Percentiles rank a stretch among this genome's conserved stretches.
These are phyloP conservation scores for Aureobasidium zeae DNA, from an alignment of 2,329 filamentous ascomycete genomes.

Conservation along the genomic window DNA sequence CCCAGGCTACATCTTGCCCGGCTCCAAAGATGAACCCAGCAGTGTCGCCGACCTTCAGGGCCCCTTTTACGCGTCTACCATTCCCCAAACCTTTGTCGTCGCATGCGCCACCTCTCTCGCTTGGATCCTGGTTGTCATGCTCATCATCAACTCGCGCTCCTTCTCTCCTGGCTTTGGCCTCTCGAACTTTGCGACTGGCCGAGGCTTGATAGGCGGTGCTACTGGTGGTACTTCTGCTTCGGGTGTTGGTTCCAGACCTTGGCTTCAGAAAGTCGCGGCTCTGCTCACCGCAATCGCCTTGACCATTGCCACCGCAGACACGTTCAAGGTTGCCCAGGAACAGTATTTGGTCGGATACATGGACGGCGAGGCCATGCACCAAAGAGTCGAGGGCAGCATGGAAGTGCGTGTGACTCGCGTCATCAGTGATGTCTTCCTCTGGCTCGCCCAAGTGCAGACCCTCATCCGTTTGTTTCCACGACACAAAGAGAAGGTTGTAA, in stretches of 20 bases:
- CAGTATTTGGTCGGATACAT: conserved; percentile 75
- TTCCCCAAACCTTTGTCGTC: conserved; percentile 87
- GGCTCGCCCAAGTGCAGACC: conserved; percentile 95
- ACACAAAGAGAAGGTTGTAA: conserved; percentile 94
- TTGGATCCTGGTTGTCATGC: conserved; percentile 87
- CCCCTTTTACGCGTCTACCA: conserved; percentile 88
- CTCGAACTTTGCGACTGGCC: conserved; percentile 48
- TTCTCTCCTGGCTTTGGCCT: conserved; percentile 71
- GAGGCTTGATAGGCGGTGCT: conserved; percentile 77
- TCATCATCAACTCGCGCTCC: conserved; percentile 88
- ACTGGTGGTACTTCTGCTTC: conserved; percentile 57
- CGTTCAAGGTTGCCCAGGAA: conserved; percentile 69
- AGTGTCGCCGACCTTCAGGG: conserved; percentile 61
- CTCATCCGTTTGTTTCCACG: conserved; percentile 90
- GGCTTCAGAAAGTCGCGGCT: conserved; percentile 68
- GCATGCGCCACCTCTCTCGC: conserved; percentile 84
- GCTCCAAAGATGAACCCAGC: conserved; percentile 36
- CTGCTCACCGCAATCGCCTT: conserved; percentile 66
- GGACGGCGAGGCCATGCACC: conserved; percentile 66
- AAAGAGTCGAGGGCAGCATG: conserved; percentile 69
- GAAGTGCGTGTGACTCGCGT: conserved; percentile 85
- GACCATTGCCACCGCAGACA: conserved; percentile 87
- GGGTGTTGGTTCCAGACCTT: conserved; percentile 82
- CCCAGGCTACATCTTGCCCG: conserved; percentile 28
- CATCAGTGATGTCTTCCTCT: conserved; percentile 91